Base-by-base conservation (phyloP, 768 basidiomycete species). In the Galerina marginata region DNA sequence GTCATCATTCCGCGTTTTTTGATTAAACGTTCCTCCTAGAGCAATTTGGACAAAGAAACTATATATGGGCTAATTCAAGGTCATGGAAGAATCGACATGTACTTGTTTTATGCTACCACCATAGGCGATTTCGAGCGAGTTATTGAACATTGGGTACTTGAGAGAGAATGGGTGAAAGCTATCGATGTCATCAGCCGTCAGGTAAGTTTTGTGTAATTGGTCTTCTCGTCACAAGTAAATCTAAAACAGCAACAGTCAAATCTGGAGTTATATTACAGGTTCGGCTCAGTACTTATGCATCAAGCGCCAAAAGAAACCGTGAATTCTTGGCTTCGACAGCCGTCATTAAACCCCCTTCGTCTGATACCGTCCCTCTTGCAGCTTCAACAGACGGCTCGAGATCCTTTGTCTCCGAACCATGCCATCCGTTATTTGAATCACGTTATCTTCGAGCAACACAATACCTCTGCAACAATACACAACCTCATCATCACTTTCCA, bases 401-500 rank as follows among this genome's bases (percentile, higher is more conserved):
- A 93, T 65, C 88, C 90, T 2, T 71, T 91, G 54, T 83, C 86
- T 5, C 85, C 90, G 1, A 92, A 95, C 66, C 93, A 98, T 64
- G 93, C 92, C 16, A 88, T 96, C 52, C 88, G 94, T 39, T 99
- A 94, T 72, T 88, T 99, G 33, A 88, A 88, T 62, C 85, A 93
- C 65, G 83, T 92, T 59, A 83, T 99, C 44, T 93, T 95, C 71
- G 86, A 93, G 57, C 88, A 89, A 67, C 80, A 85, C 36, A 91
- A 88, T 64, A 91, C 87, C 0, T 93, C 92, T 46, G 82, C 93
- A 3, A 96, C 91, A 6, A 86, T 99, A 37, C 94, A 99, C 77
- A 99, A 99, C 71, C 87, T 98, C 48, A 83, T 99, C 54, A 84
- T 99, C 70, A 95, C 94, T 0, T 88, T 99, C 71, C 85, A 92